These are phyloP conservation scores for Trametes versicolor DNA, from an alignment of 1,284 basidiomycete species.

Conservation along the genomic window DNA sequence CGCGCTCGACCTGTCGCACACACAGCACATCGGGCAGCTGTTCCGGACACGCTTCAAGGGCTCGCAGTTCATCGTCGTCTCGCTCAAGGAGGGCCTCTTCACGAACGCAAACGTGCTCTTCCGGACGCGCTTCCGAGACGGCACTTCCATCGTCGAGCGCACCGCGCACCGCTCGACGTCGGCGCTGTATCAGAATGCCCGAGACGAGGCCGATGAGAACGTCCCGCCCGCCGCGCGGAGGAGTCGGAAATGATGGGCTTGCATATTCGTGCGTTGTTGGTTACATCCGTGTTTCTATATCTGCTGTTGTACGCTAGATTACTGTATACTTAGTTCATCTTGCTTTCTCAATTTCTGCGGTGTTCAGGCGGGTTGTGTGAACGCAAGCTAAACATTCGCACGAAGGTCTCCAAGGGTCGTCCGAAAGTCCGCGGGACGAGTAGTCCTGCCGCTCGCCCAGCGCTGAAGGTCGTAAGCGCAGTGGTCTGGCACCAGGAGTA, in stretches of 20 bases:
- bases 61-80: constrained; percentile 98
- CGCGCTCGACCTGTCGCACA: constrained; percentile 95
- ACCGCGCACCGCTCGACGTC: constrained; percentile 70
- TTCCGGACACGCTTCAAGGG: constrained; percentile 98
- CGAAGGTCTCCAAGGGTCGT: too few species aligned
- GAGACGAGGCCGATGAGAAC: constrained; percentile 36
- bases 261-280: neutral
- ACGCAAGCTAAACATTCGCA: too few species aligned
- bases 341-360: neutral
- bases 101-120: constrained; percentile 98
- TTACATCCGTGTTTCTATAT: neutral
- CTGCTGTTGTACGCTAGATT: constrained; percentile 21
- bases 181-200: constrained; percentile 45
- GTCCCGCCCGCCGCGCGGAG: constrained; percentile 11
- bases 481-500: too few species aligned
- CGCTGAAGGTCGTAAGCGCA: too few species aligned
- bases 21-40: constrained; percentile 96
- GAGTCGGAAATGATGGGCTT: constrained; percentile 4
- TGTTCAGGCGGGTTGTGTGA: neutral
- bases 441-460: too few species aligned
- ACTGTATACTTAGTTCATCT: constrained; percentile 13
- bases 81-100: constrained; percentile 96
- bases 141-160: constrained; percentile 90
- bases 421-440: too few species aligned
- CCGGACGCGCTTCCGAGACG: constrained; percentile 91